phyloP scores from a whole-genome alignment of 106 monocot species.

The Dendrobium chrysotoxum region DNA sequence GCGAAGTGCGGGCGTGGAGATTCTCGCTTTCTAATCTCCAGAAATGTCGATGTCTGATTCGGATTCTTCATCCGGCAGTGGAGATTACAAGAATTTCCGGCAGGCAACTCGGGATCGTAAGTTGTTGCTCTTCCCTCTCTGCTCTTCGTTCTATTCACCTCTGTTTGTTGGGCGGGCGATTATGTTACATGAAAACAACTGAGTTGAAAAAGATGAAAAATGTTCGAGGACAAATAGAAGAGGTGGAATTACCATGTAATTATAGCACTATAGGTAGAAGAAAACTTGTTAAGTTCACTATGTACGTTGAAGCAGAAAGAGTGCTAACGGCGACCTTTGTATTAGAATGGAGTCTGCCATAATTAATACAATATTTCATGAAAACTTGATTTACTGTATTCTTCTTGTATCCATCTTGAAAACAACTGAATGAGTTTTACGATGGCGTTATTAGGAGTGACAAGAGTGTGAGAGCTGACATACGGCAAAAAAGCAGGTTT shows the following conservation, averaged over 20 bases:
- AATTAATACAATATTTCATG: background rate
- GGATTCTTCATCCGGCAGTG: conserved; percentile 28
- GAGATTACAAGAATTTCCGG: conserved; percentile 43
- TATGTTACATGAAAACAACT: background rate
- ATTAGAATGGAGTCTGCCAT: background rate
- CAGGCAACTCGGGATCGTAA: conserved; percentile 55
- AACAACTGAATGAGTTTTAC: too few species aligned
- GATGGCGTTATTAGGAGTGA: background rate
- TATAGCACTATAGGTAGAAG: background rate
- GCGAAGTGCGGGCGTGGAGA: background rate
- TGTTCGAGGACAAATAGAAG: background rate
- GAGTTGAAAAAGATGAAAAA: background rate
- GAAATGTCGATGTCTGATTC: conserved; percentile 49
- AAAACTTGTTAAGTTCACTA: background rate
- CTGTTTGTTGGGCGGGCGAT: background rate
- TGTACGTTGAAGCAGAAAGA: background rate
- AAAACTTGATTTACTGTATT: background rate
- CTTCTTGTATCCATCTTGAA: too few species aligned
- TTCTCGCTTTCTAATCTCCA: background rate
- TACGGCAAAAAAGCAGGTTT: background rate
- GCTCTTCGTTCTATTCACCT: background rate
- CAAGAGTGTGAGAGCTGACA: background rate
- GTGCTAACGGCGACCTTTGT: background rate
- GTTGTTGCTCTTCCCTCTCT: background rate
- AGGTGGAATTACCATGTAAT: background rate